A percentile compares a stretch with the other conserved stretches of the same genome.
phyloP scores from a whole-genome alignment of 768 basidiomycete genomes.

The Termitomyces sp. region DNA sequence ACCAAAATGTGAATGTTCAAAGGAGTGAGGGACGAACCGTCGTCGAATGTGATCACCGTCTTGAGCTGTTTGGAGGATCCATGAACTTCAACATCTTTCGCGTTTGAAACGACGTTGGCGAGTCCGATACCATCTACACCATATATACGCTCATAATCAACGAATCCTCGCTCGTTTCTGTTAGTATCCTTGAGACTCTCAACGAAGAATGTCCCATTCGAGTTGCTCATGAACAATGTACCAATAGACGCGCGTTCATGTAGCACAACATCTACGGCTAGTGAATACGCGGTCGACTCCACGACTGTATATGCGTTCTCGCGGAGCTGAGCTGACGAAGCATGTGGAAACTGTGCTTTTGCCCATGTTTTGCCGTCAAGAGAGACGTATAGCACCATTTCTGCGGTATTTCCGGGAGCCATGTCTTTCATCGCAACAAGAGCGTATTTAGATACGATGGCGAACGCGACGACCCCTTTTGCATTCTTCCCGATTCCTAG shows the following conservation, averaged over 20 bases:
- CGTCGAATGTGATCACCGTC: slow-evolving; percentile 86
- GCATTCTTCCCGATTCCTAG: slow-evolving; percentile 84
- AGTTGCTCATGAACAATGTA: slow-evolving; percentile 93
- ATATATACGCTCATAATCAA: slow-evolving; percentile 88
- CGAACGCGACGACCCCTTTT: slow-evolving; percentile 87
- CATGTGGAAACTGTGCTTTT: slow-evolving; percentile 89
- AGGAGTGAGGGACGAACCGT: slow-evolving; percentile 28
- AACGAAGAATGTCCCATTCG: slow-evolving; percentile 93
- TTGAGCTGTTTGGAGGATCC: slow-evolving; percentile 66
- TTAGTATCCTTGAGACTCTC: slow-evolving; percentile 91
- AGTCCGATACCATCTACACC: slow-evolving; percentile 89
- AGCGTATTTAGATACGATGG: slow-evolving; percentile 88
- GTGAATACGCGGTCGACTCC: slow-evolving; percentile 88
- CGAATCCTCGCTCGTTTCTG: slow-evolving; percentile 80
- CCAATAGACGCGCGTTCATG: slow-evolving; percentile 65
- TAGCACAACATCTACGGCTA: slow-evolving; percentile 90
- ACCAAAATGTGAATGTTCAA: slow-evolving; percentile 12
- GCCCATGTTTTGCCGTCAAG: slow-evolving; percentile 84
- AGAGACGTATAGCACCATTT: slow-evolving; percentile 84
- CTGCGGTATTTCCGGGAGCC: slow-evolving; percentile 44
- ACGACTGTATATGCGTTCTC: slow-evolving; percentile 97
- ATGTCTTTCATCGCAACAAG: slow-evolving; percentile 85
- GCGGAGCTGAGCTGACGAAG: slow-evolving; percentile 66
- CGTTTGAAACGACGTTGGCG: slow-evolving; percentile 82
- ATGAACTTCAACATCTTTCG: slow-evolving; percentile 75